Evolutionary conservation across 2,329 filamentous ascomycete species (phyloP), one percentile per base, ranked within the genome.

Genomic region (Coniella vitis): DNA sequence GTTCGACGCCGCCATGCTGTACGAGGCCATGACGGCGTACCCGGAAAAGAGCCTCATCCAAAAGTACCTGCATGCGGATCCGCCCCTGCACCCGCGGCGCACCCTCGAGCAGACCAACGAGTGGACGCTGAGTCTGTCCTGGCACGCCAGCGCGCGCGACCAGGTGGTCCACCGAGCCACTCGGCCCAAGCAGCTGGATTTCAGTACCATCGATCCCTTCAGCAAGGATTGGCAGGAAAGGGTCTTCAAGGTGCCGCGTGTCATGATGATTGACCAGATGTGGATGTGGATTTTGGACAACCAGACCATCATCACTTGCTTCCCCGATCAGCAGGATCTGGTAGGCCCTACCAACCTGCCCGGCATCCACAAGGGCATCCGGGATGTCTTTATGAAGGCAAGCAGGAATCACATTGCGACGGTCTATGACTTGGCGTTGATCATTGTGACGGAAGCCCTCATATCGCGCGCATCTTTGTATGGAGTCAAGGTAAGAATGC

Each of bases 61-160:
- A 10, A 54, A 57, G 3, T 68, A 66, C 25, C 56, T 72, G 0
- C 56, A 63, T 13, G 14, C 46, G 0, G 53, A 68, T 1, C 60
- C 67, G 0, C 69, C 65, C 5, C 56, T 68, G 1, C 72, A 76
- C 49, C 65, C 69, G 0, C 63, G 73, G 1, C 58, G 73, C 0
- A 75, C 72, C 0, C 59, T 75, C 0, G 72, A 75, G 39, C 72
- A 75, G 50, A 67, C 65, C 0, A 73, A 71, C 49, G 68, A 68
- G 37, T 66, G 65, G 61, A 68, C 64, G 2, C 57, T 70, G 2
- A 58, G 63, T 19, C 31, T 53, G 17, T 53, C 51, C 4, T 53
- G 51, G 3, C 64, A 68, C 29, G 69, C 68, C 0, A 58, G 63
- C 0, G 64, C 67, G n/a, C 54, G 58, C 3, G 69, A 72, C 29